Evolutionary conservation across 73 alveolate genomes (phyloP), one percentile per base, ranked within the genome.

Genomic region (Symbiodinium natans): DNA sequence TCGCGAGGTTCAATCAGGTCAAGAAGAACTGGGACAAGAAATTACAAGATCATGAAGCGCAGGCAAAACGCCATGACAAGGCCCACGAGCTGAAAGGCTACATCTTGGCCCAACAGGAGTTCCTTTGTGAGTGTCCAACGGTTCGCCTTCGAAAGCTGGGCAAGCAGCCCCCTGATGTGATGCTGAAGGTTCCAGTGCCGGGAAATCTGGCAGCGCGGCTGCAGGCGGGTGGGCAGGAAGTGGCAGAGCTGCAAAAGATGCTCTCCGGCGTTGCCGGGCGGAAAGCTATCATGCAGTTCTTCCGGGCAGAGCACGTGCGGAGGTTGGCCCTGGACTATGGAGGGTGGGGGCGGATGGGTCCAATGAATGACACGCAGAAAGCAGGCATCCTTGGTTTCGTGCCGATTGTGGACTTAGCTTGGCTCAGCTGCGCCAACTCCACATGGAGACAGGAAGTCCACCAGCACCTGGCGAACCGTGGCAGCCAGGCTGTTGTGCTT

Each of bases 81-180:
- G 80, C 80, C 34, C 29, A 63, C 29, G 80, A 63, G 34, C 80
- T 63, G 80, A 63, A 63, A 63, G 80, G 80, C 80, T 63, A 63
- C 80, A 63, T 63, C 80, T 63, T 63, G 38, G 80, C 80, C 34
- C 31, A 17, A 34, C 34, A 19, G 34, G 80, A 63, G n/a, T n/a
- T n/a, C n/a, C n/a, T n/a, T n/a, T 4, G 80, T 19, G 29, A 17
- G 38, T 19, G 80, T 63, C 5, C 80, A 4, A 17, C 80, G 31
- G 38, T 34, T 63, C 75, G 75, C 17, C 5, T 56, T 1, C 80
- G 80, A 11, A 63, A 34, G 80, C 4, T 5, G 7, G 25, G 80
- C 80, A 63, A 63, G 31, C 80, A 63, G 80, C 80, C 80, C 11
- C 38, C 80, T 63, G 80, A 63, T 19, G 31, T 63, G 80, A 25